Percentiles rank a stretch among this genome's conserved stretches.
phyloP scores from a whole-genome alignment of 176 grass and related monocot species.

The Cymbopogon citratus region DNA sequence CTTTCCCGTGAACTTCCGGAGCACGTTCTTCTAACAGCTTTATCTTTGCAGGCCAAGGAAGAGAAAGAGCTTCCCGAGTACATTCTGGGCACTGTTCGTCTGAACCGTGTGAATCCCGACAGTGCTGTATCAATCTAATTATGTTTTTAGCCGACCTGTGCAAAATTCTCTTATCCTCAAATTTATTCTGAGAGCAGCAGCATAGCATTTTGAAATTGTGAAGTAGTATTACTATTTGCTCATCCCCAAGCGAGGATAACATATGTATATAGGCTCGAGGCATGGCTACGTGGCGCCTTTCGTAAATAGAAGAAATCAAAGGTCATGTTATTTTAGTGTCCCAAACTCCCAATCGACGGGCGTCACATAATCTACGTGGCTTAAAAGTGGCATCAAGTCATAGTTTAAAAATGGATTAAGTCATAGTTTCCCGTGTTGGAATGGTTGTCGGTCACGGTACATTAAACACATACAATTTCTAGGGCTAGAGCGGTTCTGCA shows the following conservation, averaged over 20 bases:
- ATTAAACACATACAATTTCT: too few species aligned
- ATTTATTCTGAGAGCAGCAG: not conserved
- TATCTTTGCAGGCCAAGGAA: conserved; percentile 71
- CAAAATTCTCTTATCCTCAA: not conserved
- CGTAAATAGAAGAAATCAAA: not conserved
- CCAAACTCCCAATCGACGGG: not conserved
- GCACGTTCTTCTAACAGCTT: not conserved
- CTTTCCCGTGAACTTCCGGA: not conserved
- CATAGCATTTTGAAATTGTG: not conserved
- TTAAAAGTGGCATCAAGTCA: not conserved
- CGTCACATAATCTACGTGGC: not conserved
- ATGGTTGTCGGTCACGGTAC: too few species aligned
- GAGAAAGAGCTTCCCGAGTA: conserved; percentile 94
- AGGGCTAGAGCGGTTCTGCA: too few species aligned
- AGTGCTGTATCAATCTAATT: conserved; percentile 46
- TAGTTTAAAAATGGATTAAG: too few species aligned
- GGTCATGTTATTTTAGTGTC: not conserved
- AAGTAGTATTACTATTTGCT: not conserved
- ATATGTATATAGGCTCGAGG: not conserved
- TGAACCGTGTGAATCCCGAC: conserved; percentile 63
- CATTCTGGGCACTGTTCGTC: conserved; percentile 80
- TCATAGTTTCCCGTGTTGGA: not conserved
- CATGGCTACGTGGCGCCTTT: not conserved
- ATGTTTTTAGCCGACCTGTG: not conserved
- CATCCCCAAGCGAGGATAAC: not conserved